phyloP scores from a whole-genome alignment of 2,329 filamentous ascomycete species.

The Talaromyces marneffei region DNA sequence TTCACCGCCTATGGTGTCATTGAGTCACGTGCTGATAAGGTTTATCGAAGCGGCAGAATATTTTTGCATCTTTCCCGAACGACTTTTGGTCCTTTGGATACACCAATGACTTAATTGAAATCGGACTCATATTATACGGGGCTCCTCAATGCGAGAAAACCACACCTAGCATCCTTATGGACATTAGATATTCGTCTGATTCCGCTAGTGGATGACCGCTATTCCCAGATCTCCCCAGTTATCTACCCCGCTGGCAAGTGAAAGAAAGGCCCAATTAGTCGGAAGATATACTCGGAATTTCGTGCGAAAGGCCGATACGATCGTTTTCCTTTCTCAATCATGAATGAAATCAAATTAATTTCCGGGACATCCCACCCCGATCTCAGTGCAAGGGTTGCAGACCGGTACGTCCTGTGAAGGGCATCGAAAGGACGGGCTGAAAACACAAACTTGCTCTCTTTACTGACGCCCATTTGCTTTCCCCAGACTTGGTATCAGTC shows the following conservation, averaged over 20 bases:
- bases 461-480: neutral
- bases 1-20: constrained; percentile 1
- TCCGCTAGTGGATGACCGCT: neutral
- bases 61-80: neutral
- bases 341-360: constrained; percentile 66
- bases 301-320: neutral
- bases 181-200: neutral
- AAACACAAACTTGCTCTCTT: neutral
- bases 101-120: neutral
- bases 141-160: neutral
- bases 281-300: neutral
- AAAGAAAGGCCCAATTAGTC: neutral
- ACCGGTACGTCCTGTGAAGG: constrained; percentile 47
- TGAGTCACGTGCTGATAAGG: neutral
- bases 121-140: neutral
- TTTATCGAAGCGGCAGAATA: constrained; percentile 3
- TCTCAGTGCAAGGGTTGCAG: constrained; percentile 63
- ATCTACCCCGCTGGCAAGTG: neutral
- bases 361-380: constrained; percentile 69
- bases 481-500: constrained; percentile 57
- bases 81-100: neutral
- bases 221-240: neutral
- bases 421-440: neutral
- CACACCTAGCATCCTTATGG: neutral
- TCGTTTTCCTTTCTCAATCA: neutral